Evolutionary conservation across 352 stramenopile species (phyloP).

Genomic region (Bremia lactucae): DNA sequence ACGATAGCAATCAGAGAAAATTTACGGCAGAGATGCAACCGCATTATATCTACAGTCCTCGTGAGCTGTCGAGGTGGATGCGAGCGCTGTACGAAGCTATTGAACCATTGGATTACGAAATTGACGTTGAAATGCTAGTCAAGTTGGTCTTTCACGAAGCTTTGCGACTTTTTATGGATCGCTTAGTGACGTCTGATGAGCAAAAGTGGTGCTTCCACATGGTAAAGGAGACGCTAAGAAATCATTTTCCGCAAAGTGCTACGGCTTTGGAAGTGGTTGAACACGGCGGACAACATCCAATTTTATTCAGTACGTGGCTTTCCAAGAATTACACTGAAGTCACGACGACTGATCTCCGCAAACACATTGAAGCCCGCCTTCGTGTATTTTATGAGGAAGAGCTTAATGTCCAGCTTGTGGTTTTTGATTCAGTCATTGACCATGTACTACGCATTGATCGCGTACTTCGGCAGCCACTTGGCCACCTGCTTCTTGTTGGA

Average conservation of each 20-base stretch:
- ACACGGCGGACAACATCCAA: slow-evolving; percentile 78
- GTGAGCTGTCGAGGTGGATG: slow-evolving; percentile 98
- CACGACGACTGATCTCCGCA: slow-evolving; percentile 86
- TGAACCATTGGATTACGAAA: slow-evolving; percentile 89
- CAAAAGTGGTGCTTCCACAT: slow-evolving; percentile 91
- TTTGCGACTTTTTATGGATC: slow-evolving; percentile 97
- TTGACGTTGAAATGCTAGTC: slow-evolving; percentile 93
- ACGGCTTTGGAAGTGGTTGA: slow-evolving; percentile 62
- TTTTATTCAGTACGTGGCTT: slow-evolving; percentile 98
- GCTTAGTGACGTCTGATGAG: slow-evolving; percentile 95
- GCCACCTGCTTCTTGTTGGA: slow-evolving; percentile 96
- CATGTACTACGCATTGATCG: slow-evolving; percentile 97
- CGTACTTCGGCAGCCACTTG: slow-evolving; percentile 96
- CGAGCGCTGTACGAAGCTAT: slow-evolving; percentile 97
- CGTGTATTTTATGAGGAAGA: slow-evolving; percentile 99
- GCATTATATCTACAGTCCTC: slow-evolving; percentile 99
- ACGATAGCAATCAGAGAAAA: slow-evolving; percentile 92
- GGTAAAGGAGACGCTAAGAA: slow-evolving; percentile 73
- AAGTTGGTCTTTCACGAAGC: slow-evolving; percentile 98
- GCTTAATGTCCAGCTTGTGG: slow-evolving; percentile 97
- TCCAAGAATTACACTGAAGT: slow-evolving; percentile 95
- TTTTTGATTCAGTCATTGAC: slow-evolving; percentile 99
- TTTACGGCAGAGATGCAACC: slow-evolving; percentile 91
- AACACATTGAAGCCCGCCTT: slow-evolving; percentile 94
- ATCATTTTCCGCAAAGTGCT: slow-evolving; percentile 76